Conservation (phyloP, 2,329 filamentous ascomycete species). For the Pezicula neosporulosa region DNA sequence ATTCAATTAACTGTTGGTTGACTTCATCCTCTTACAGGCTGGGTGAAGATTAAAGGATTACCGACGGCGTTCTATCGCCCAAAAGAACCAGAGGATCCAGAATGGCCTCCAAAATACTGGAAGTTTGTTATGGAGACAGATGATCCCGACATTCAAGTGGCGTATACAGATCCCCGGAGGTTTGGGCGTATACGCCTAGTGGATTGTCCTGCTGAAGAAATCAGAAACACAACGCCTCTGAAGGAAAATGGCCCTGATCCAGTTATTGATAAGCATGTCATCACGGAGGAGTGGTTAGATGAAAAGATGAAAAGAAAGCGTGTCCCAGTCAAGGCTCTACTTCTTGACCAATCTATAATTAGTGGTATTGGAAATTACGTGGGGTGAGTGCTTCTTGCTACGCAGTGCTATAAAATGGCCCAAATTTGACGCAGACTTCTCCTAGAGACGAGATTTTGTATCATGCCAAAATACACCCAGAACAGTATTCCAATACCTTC, state of each 20-base stretch:
- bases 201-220: slow-evolving; percentile 72
- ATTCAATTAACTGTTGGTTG: neutral
- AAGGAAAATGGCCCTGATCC: slow-evolving; percentile 94
- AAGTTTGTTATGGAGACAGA: slow-evolving; percentile 76
- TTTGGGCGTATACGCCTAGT: slow-evolving; percentile 79
- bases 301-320: slow-evolving; percentile 69
- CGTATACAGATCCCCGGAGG: slow-evolving; percentile 81
- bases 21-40: slow-evolving; percentile 42
- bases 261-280: slow-evolving; percentile 71
- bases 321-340: slow-evolving; percentile 83
- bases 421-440: neutral
- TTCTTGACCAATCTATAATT: slow-evolving; percentile 84
- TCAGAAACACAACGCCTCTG: slow-evolving; percentile 73
- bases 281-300: slow-evolving; percentile 75
- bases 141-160: slow-evolving; percentile 53
- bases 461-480: slow-evolving; percentile 83
- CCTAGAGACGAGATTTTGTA: slow-evolving; percentile 81
- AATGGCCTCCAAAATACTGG: slow-evolving; percentile 87
- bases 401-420: neutral
- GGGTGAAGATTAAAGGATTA: slow-evolving; percentile 82
- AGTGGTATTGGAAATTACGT: slow-evolving; percentile 98
- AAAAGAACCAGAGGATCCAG: slow-evolving; percentile 44
- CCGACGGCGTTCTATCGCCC: slow-evolving; percentile 79
- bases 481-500: slow-evolving; percentile 87
- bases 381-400: slow-evolving; percentile 43